Conservation (phyloP, 345 rosid species). For the Anacardium occidentale region DNA sequence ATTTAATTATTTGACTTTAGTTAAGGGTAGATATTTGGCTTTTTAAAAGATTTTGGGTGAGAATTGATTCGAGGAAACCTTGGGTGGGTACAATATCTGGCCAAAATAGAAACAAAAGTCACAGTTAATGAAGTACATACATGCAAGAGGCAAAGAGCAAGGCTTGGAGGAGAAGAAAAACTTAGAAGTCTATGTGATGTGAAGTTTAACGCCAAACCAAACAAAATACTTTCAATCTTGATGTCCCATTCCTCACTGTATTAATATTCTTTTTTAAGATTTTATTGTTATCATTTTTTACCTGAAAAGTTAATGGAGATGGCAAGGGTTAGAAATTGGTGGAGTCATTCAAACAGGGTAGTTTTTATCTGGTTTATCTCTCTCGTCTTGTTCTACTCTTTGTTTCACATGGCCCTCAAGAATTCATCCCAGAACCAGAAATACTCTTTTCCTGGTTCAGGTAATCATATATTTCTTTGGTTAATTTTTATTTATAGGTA, state of each 20-base stretch:
- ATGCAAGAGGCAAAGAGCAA: too few relatives aligned
- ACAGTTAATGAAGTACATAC: neutral
- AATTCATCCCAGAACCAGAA: conserved; percentile 24
- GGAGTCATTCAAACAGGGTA: conserved; percentile 43
- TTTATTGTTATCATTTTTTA: neutral
- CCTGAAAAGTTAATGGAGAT: conserved; percentile 13
- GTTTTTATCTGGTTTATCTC: conserved; percentile 51
- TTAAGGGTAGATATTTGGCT: too few relatives aligned
- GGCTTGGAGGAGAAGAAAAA: too few relatives aligned
- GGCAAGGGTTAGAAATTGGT: conserved; percentile 42
- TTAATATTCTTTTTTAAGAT: neutral
- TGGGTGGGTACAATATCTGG: too few relatives aligned
- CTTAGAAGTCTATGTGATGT: too few relatives aligned
- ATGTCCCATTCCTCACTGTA: neutral
- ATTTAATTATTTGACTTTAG: too few relatives aligned
- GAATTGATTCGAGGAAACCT: too few relatives aligned
- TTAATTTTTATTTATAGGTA: neutral
- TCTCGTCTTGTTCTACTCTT: conserved; percentile 43
- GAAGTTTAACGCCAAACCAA: too few relatives aligned
- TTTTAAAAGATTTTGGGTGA: too few relatives aligned
- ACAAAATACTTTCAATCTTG: too few relatives aligned
- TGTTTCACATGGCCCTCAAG: conserved; percentile 49
- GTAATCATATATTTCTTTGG: conserved; percentile 21
- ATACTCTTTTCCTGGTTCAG: conserved; percentile 30
- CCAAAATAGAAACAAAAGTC: neutral